A percentile compares a stretch with the other conserved stretches of the same genome.
Evolutionary conservation across 257 asterid genomes (phyloP).

Genomic region (Nicotiana attenuata): DNA sequence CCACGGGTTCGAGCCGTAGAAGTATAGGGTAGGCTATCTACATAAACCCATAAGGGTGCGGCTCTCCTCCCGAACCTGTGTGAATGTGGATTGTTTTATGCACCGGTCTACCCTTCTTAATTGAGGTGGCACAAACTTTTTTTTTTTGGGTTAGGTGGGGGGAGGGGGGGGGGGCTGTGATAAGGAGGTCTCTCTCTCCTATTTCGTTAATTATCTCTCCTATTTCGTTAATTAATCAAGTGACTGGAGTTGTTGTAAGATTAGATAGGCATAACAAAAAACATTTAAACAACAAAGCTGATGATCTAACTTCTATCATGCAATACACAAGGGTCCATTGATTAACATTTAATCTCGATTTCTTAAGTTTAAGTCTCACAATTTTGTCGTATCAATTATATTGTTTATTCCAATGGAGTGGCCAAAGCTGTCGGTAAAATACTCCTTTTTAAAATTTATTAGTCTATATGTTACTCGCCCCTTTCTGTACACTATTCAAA

Average conservation of each 20-base stretch:
- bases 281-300: constrained; percentile 2
- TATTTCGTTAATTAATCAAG: constrained; percentile 6
- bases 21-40: no score
- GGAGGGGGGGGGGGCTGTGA: no score
- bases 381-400: neutral
- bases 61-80: no score
- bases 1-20: no score
- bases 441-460: neutral
- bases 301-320: constrained; percentile 10
- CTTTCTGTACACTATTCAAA: neutral
- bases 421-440: neutral
- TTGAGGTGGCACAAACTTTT: no score
- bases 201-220: no score
- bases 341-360: constrained; percentile 3
- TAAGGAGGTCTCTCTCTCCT: no score
- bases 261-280: constrained; percentile 20
- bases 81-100: no score
- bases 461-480: neutral
- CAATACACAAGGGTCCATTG: constrained; percentile 2
- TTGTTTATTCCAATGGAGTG: neutral
- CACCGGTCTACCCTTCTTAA: no score
- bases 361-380: neutral
- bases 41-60: no score
- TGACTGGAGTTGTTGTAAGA: constrained; percentile 32
- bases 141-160: no score